A percentile compares a stretch with the other conserved stretches of the same genome.
Evolutionary conservation across 495 filamentous ascomycete genomes (phyloP).

Genomic region (Aspergillus steynii): DNA sequence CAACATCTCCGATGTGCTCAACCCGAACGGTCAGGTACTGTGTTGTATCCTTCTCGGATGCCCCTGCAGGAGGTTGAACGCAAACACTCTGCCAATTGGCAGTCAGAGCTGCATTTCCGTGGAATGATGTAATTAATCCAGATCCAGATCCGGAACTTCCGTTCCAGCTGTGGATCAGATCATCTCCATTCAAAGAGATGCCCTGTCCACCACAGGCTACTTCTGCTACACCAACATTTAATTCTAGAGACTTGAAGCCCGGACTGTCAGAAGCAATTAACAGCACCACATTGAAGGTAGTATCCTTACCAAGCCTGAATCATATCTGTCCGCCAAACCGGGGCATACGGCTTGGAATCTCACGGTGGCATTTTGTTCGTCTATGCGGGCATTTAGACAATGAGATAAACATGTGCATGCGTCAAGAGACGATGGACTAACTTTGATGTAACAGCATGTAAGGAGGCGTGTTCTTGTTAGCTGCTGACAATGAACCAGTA

Average conservation of each 20-base stretch:
- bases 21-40: constrained; percentile 51
- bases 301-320: constrained; percentile 13
- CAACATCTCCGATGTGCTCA: constrained; percentile 34
- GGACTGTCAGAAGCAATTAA: constrained; percentile 8
- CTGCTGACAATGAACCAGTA: not conserved
- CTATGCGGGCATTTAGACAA: constrained; percentile 15
- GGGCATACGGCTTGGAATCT: constrained; percentile 21
- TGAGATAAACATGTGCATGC: constrained; percentile 3
- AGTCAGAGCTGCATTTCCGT: constrained; percentile 16
- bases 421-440: constrained; percentile 7
- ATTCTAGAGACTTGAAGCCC: constrained; percentile 21
- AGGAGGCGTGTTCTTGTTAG: not conserved
- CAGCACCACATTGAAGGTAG: constrained; percentile 4
- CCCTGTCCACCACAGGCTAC: constrained; percentile 35
- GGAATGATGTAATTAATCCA: constrained; percentile 29
- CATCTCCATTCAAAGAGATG: constrained; percentile 36
- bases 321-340: constrained; percentile 12
- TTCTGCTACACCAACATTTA: constrained; percentile 25
- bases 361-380: constrained; percentile 16
- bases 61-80: constrained; percentile 28
- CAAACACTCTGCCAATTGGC: constrained; percentile 46
- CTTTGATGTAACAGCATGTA: constrained; percentile 11
- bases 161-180: constrained; percentile 30
- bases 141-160: constrained; percentile 34
- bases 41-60: constrained; percentile 35